Evolutionary conservation across 2,329 filamentous ascomycete species (phyloP).

Genomic region (Aspergillus nomiae): DNA sequence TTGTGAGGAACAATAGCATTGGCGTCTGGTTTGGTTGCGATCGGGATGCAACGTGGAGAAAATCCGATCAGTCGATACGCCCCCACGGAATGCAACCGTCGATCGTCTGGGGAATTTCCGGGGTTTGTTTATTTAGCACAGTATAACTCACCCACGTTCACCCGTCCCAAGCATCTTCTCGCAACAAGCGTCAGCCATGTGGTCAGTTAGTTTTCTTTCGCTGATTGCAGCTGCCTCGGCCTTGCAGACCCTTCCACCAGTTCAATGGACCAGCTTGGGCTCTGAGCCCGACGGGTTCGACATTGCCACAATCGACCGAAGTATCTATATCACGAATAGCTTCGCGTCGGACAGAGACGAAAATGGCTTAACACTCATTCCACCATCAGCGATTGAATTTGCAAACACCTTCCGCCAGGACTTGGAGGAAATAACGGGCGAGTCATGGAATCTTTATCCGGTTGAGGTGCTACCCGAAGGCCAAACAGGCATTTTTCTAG

Average conservation of each 20-base stretch:
- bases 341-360: slow-evolving; percentile 47
- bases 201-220: background rate
- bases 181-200: slow-evolving; percentile 1
- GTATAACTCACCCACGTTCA: background rate
- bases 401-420: slow-evolving; percentile 51
- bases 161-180: background rate
- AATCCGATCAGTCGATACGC: background rate
- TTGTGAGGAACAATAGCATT: background rate
- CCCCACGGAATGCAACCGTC: slow-evolving; percentile 11
- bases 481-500: slow-evolving; percentile 48
- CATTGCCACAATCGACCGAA: slow-evolving; percentile 2
- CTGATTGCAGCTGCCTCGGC: background rate
- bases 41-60: slow-evolving; percentile 7
- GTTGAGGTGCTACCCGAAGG: slow-evolving; percentile 38
- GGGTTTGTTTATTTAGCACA: background rate
- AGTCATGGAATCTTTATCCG: slow-evolving; percentile 44
- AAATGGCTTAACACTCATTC: slow-evolving; percentile 54
- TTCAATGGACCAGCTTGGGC: background rate
- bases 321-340: slow-evolving; percentile 42
- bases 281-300: background rate
- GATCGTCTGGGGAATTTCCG: background rate
- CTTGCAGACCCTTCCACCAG: slow-evolving; percentile 5
- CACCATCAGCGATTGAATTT: slow-evolving; percentile 53
- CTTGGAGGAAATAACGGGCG: slow-evolving; percentile 43
- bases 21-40: background rate